These are phyloP conservation scores for Hymenoscyphus scutula DNA, from an alignment of 2,329 filamentous ascomycete species.

Conservation along the genomic window DNA sequence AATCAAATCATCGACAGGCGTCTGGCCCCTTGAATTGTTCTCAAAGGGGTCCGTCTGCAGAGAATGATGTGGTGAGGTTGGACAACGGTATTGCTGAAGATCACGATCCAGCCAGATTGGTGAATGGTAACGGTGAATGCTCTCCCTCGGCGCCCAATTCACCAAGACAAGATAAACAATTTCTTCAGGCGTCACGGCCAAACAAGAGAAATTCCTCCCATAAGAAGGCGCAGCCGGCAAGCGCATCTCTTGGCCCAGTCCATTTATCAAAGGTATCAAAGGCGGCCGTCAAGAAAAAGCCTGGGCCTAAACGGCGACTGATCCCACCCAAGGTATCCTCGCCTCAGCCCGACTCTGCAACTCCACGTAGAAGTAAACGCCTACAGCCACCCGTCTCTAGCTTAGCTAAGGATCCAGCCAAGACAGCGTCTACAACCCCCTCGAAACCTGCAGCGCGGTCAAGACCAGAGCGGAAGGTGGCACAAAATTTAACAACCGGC, in stretches of 20 bases:
- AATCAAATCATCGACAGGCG: too few species aligned
- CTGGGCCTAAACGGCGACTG: conserved; percentile 11
- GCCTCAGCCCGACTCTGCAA: conserved; percentile 13
- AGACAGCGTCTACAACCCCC: conserved; percentile 13
- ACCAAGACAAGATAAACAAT: too few species aligned
- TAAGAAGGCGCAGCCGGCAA: conserved; percentile 18
- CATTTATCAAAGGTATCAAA: conserved; percentile 27
- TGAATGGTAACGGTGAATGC: too few species aligned
- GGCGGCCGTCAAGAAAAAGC: conserved; percentile 24
- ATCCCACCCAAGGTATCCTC: conserved; percentile 17
- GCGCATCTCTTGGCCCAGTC: conserved; percentile 21
- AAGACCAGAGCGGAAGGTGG: conserved; percentile 15
- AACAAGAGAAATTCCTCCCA: conserved; percentile 16
- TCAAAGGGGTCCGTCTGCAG: too few species aligned
- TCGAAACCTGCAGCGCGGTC: conserved; percentile 9
- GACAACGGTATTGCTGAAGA: too few species aligned
- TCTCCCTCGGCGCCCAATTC: too few species aligned
- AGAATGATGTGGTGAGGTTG: too few species aligned
- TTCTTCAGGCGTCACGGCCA: conserved; percentile 18
- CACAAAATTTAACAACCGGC: conserved; percentile 12
- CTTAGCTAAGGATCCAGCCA: conserved; percentile 7
- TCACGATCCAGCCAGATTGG: too few species aligned
- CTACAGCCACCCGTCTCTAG: conserved; percentile 9
- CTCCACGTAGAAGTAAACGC: conserved; percentile 18
- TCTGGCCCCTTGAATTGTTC: too few species aligned